phyloP scores from a whole-genome alignment of 352 stramenopile species.

The Phytophthora pistaciae region DNA sequence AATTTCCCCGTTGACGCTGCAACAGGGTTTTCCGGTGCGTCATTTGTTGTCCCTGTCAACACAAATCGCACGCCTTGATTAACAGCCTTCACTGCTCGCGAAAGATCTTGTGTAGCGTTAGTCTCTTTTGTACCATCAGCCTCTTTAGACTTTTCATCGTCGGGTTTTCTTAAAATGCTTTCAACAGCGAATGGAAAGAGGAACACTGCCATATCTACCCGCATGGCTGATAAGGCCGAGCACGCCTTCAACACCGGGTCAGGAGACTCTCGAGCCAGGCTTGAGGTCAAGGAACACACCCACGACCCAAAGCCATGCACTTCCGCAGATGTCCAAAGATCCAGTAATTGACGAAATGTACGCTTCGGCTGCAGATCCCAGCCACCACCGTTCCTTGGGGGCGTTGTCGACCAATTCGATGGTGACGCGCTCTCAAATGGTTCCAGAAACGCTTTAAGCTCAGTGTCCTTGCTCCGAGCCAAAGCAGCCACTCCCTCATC shows the following conservation, averaged over 20 bases:
- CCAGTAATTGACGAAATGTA: slow-evolving; percentile 27
- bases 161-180: slow-evolving; percentile 34
- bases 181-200: slow-evolving; percentile 80
- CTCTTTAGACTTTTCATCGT: slow-evolving; percentile 7
- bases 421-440: slow-evolving; percentile 56
- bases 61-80: slow-evolving; percentile 59
- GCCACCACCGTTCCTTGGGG: background rate
- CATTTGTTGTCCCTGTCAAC: slow-evolving; percentile 26
- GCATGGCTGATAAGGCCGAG: slow-evolving; percentile 42
- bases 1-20: background rate
- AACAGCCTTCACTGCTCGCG: slow-evolving; percentile 31
- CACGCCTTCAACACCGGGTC: slow-evolving; percentile 70
- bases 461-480: slow-evolving; percentile 58
- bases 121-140: background rate
- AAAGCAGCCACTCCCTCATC: slow-evolving; percentile 47
- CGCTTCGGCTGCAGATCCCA: slow-evolving; percentile 3
- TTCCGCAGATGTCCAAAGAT: slow-evolving; percentile 54
- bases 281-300: slow-evolving; percentile 62
- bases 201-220: slow-evolving; percentile 74
- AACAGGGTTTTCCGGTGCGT: slow-evolving; percentile 1
- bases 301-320: slow-evolving; percentile 60
- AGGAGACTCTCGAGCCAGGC: slow-evolving; percentile 41
- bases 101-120: slow-evolving; percentile 2
- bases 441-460: slow-evolving; percentile 72
- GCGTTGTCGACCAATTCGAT: slow-evolving; percentile 65